phyloP scores from a whole-genome alignment of 352 stramenopile genomes.

The Phytophthora citrophthora region DNA sequence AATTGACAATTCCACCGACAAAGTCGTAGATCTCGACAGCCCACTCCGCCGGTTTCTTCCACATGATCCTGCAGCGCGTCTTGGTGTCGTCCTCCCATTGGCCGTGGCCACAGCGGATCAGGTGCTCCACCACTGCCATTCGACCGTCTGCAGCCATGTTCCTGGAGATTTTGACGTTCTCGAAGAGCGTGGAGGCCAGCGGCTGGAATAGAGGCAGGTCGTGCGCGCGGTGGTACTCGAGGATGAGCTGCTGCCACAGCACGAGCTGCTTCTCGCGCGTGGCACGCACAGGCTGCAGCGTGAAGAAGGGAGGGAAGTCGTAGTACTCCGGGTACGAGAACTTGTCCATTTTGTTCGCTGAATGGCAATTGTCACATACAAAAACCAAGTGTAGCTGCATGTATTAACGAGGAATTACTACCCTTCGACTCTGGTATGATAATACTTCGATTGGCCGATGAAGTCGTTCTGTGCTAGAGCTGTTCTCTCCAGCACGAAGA shows the following conservation, averaged over 20 bases:
- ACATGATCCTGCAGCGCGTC: conserved; percentile 86
- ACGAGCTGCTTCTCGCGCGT: conserved; percentile 89
- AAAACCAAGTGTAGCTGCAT: not conserved
- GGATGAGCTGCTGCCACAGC: conserved; percentile 86
- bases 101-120: conserved; percentile 79
- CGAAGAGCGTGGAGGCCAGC: conserved; percentile 70
- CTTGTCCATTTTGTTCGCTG: conserved; percentile 50
- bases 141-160: conserved; percentile 80
- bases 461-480: conserved; percentile 7
- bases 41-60: conserved; percentile 85
- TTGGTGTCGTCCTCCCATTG: conserved; percentile 83
- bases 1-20: conserved; percentile 43
- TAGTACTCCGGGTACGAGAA: conserved; percentile 90
- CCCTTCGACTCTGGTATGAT: no score
- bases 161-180: conserved; percentile 86
- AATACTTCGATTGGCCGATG: not conserved
- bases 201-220: conserved; percentile 77
- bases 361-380: conserved; percentile 2
- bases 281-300: conserved; percentile 81
- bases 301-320: conserved; percentile 90
- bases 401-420: no score
- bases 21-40: conserved; percentile 87
- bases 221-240: conserved; percentile 84
- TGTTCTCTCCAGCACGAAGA: conserved; percentile 15
- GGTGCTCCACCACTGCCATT: conserved; percentile 71